A percentile compares a stretch with the other conserved stretches of the same genome.
Evolutionary conservation across 2,329 filamentous ascomycete genomes (phyloP).

Genomic region (Hymenoscyphus scutula): DNA sequence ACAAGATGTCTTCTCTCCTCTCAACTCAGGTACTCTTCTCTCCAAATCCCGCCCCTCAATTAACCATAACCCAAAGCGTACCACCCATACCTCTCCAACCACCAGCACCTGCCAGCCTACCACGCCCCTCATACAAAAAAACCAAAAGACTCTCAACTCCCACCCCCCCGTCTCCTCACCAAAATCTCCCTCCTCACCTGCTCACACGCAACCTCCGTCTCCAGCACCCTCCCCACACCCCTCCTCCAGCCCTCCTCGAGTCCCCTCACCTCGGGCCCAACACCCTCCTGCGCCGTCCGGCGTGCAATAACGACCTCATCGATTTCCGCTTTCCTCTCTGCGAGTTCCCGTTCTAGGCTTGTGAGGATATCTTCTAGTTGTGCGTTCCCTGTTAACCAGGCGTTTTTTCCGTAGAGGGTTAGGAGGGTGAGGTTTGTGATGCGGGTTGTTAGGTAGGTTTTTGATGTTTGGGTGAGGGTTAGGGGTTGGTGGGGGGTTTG

Average conservation of each 20-base stretch:
- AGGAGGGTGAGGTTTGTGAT: conserved; percentile 30
- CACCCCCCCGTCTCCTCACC: conserved; percentile 53
- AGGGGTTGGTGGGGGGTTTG: conserved; percentile 17
- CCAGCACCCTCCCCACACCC: conserved; percentile 75
- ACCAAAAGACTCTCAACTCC: too few species aligned
- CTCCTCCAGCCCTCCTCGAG: conserved; percentile 77
- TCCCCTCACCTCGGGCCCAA: conserved; percentile 67
- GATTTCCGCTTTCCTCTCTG: conserved; percentile 62
- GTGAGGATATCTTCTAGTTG: conserved; percentile 71
- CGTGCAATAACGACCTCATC: conserved; percentile 72
- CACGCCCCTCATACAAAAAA: too few species aligned
- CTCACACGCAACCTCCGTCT: conserved; percentile 84
- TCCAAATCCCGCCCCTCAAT: too few species aligned
- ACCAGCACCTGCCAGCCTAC: too few species aligned
- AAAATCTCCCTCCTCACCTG: conserved; percentile 65
- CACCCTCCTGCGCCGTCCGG: conserved; percentile 66
- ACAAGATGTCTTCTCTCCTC: too few species aligned
- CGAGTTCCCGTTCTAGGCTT: conserved; percentile 71
- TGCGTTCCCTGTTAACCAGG: conserved; percentile 85
- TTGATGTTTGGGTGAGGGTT: conserved; percentile 51
- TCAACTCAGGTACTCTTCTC: too few species aligned
- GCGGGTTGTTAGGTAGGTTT: conserved; percentile 51
- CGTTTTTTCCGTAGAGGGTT: conserved; percentile 66
- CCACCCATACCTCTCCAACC: too few species aligned
- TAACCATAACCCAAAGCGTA: too few species aligned